A percentile compares a stretch with the other conserved stretches of the same genome.
These are phyloP conservation scores for Ustilago sp. DNA, from an alignment of 1,284 basidiomycete species.

Conservation along the genomic window DNA sequence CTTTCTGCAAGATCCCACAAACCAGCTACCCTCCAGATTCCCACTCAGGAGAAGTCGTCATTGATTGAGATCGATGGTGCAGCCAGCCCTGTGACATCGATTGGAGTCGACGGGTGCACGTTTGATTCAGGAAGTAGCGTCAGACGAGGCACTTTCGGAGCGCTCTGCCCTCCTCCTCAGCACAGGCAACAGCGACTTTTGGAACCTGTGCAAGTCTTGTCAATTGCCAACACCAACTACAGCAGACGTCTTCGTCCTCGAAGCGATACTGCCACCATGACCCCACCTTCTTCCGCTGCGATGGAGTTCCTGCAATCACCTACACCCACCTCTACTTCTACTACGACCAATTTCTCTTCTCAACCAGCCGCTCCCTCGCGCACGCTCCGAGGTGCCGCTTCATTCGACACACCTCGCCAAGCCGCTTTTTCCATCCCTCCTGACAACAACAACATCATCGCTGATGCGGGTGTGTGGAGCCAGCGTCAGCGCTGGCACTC, in stretches of 20 bases:
- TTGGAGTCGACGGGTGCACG: conserved; percentile 5
- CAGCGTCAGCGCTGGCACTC: conserved; percentile 28
- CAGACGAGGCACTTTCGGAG: conserved; percentile 23
- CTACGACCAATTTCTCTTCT: background rate
- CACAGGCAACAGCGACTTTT: background rate
- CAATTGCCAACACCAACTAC: background rate
- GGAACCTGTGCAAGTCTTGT: conserved; percentile 3
- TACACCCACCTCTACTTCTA: background rate
- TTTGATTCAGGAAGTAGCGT: background rate
- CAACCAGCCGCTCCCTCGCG: background rate
- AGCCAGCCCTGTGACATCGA: conserved; percentile 3
- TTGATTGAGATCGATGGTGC: conserved; percentile 1
- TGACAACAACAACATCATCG: background rate
- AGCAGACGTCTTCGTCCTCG: background rate
- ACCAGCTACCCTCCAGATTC: conserved; percentile 18
- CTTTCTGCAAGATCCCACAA: background rate
- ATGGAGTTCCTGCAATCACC: conserved; percentile 31
- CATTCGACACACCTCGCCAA: conserved; percentile 16
- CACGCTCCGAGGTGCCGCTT: conserved; percentile 9
- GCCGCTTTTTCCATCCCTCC: background rate
- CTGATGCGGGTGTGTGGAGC: conserved; percentile 2
- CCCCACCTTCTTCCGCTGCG: conserved; percentile 18
- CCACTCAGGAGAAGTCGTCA: background rate
- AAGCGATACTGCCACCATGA: conserved; percentile 12
- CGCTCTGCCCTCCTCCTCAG: conserved; percentile 2